These are phyloP conservation scores for Sarocladiaceae sp. DNA, from an alignment of 2,329 filamentous ascomycete genomes.

Conservation along the genomic window DNA sequence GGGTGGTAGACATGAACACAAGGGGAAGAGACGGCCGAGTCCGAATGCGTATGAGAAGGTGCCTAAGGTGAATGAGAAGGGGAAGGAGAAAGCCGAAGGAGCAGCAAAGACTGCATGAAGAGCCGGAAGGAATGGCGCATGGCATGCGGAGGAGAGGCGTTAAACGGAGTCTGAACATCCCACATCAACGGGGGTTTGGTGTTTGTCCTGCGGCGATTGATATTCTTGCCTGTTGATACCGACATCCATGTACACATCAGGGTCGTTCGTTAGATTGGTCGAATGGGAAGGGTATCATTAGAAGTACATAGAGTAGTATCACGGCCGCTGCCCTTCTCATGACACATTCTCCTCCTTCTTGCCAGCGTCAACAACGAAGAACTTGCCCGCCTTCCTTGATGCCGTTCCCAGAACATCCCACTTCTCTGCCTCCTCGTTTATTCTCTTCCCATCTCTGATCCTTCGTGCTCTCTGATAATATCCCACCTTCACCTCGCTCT, in stretches of 20 bases:
- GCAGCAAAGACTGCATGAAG: constrained; percentile 16
- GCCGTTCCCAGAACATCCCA: constrained; percentile 66
- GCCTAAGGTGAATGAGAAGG: constrained; percentile 34
- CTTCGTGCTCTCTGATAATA: constrained; percentile 40
- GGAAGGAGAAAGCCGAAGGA: constrained; percentile 21
- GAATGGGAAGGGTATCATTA: constrained; percentile 10
- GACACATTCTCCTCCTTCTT: constrained; percentile 25
- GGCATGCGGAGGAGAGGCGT: no score
- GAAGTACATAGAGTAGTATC: neutral
- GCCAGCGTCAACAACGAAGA: constrained; percentile 68
- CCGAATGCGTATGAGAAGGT: constrained; percentile 80
- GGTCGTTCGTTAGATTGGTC: no score
- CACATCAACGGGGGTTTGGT: no score
- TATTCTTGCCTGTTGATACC: no score
- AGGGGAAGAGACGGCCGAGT: constrained; percentile 48
- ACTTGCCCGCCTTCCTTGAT: constrained; percentile 59
- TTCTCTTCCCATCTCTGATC: constrained; percentile 19
- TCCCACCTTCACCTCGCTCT: constrained; percentile 55
- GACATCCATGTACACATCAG: no score
- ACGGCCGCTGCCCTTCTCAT: constrained; percentile 12
- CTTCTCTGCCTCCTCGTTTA: constrained; percentile 46
- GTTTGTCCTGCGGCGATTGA: no score
- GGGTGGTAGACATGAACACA: constrained; percentile 27
- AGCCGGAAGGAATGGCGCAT: neutral
- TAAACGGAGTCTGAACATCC: no score